Evolutionary conservation across 805 yeast species (phyloP), one percentile per base, ranked within the genome.

Genomic region (Lipomyces kockii): DNA sequence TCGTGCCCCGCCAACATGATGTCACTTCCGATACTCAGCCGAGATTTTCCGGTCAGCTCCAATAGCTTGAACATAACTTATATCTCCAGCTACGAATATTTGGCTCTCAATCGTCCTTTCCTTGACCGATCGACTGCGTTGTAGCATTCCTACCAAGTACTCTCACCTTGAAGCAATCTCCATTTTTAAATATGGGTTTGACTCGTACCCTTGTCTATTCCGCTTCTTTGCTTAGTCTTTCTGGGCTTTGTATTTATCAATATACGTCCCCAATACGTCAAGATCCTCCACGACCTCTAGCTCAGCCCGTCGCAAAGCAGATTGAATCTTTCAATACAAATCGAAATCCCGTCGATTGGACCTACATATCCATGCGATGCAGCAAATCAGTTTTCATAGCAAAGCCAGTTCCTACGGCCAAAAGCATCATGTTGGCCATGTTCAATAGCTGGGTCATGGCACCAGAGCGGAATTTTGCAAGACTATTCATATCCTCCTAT

Each of bases 391-490:
- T 12, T n/a, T 20, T 22, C 55, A 52, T 35, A 11, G 14, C 14
- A 11, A 37, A 37, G 39, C 39, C 17, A 17, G 39, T n/a, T 25
- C 55, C 55, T 52, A 9, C n/a, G 3, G 55, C 55, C 55, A 25
- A 22, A 52, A 25, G 8, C 34, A 20, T 25, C 32, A 25, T 52
- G 55, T 8, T 52, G 34, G 55, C 55, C 55, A 52, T 52, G 22
- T 52, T 52, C 55, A 22, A 52, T 22, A 52, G 55, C n/a, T 52
- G 55, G 49, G 55, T 52, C 55, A 52, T 52, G 34, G 25, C 55
- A 22, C 55, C 55, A 1, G 55, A 52, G 55, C 55, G 55, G 27
- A 52, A 1, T 12, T n/a, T 52, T 9, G 8, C 20, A 52, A 22
- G 29, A 9, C 55, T 52, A 3, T 52, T 22, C 34, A 25, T 3